phyloP scores from a whole-genome alignment of 495 filamentous ascomycete species.

The Massariosphaeria phaeospora region DNA sequence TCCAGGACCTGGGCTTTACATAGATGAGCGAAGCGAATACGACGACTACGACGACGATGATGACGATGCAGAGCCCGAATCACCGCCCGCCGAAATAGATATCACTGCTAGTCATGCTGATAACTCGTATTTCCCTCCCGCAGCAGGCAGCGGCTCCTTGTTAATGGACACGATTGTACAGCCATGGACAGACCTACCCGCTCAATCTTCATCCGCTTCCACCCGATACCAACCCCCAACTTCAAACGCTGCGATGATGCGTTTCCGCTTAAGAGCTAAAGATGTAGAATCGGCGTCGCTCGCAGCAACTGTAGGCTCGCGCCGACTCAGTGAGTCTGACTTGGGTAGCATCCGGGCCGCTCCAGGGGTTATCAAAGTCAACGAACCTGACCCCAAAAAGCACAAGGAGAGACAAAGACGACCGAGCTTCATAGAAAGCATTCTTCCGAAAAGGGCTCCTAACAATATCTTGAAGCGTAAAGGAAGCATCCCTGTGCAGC shows the following conservation, averaged over 20 bases:
- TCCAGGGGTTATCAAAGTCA: slow-evolving; percentile 24
- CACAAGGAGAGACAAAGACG: slow-evolving; percentile 29
- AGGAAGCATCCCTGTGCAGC: slow-evolving; percentile 21
- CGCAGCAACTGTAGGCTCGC: slow-evolving; percentile 37
- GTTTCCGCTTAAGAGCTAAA: slow-evolving; percentile 31
- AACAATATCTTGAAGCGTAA: slow-evolving; percentile 36
- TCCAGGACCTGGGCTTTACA: slow-evolving; percentile 34
- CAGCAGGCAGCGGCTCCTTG: background rate
- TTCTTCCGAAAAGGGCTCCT: slow-evolving; percentile 30
- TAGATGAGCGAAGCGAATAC: slow-evolving; percentile 34
- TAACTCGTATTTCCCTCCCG: slow-evolving; percentile 17
- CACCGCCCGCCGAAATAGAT: slow-evolving; percentile 33
- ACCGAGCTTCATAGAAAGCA: slow-evolving; percentile 33
- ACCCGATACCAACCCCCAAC: slow-evolving; percentile 35
- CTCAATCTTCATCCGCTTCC: background rate
- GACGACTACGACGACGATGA: slow-evolving; percentile 36
- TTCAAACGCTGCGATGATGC: slow-evolving; percentile 38
- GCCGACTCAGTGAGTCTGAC: slow-evolving; percentile 36
- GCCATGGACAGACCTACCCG: slow-evolving; percentile 31
- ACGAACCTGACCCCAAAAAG: slow-evolving; percentile 21
- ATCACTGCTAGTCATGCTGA: slow-evolving; percentile 10
- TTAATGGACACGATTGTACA: slow-evolving; percentile 5
- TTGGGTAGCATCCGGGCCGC: slow-evolving; percentile 31
- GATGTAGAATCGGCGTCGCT: slow-evolving; percentile 37
- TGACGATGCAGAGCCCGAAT: slow-evolving; percentile 25